A percentile compares a stretch with the other conserved stretches of the same genome.
Conservation (phyloP, 2,329 filamentous ascomycete genomes). For the Diaporthe nobilis region DNA sequence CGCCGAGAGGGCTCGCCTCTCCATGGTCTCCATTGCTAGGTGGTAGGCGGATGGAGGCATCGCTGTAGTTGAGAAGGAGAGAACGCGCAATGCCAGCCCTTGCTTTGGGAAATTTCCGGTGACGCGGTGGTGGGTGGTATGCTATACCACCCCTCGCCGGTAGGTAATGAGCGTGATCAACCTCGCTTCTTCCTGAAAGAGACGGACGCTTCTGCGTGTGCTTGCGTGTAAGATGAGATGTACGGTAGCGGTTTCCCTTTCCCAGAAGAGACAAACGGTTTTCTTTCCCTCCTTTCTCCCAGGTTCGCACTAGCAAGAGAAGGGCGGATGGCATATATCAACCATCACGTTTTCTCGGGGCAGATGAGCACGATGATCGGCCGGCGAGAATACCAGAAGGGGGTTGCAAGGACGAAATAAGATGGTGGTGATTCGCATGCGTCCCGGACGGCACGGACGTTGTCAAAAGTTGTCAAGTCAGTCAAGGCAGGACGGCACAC, state of each 20-base stretch:
- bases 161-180: conserved; percentile 24
- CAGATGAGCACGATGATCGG: conserved; percentile 21
- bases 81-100: conserved; percentile 8
- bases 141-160: conserved; percentile 27
- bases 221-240: not conserved
- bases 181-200: conserved; percentile 7
- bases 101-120: conserved; percentile 9
- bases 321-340: conserved; percentile 30
- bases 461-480: conserved; percentile 23
- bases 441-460: conserved; percentile 28
- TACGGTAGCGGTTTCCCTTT: not conserved
- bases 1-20: conserved; percentile 11
- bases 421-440: conserved; percentile 19
- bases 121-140: conserved; percentile 21
- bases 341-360: conserved; percentile 18
- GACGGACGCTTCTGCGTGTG: not conserved
- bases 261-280: conserved; percentile 13
- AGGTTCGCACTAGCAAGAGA: conserved; percentile 11
- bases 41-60: not conserved
- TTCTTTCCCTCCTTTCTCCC: not conserved
- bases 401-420: not conserved
- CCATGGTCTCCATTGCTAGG: not conserved
- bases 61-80: not conserved
- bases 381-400: conserved; percentile 16
- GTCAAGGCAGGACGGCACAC: not conserved